Evolutionary conservation across 768 basidiomycete species (phyloP), one percentile per base, ranked within the genome.

Genomic region (Suillus fuscotomentosus): DNA sequence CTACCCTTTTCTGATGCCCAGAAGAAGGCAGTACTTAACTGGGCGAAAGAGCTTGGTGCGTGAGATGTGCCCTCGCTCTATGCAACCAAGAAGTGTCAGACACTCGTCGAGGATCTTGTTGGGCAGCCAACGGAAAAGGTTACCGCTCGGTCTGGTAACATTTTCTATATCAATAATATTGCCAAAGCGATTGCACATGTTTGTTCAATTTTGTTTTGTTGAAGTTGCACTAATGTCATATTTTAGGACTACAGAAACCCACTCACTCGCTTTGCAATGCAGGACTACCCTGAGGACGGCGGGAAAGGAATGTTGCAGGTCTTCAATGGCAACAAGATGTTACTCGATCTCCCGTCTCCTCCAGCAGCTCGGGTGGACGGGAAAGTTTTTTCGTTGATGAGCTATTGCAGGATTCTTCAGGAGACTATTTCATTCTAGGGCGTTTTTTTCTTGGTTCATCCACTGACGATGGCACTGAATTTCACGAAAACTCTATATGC

Each of bases 1-100:
- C 55, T 76, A 5, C 70, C 68, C 2, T 76, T 77, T 60, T 77
- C 75, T 11, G 64, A 68, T 15, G 47, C 66, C 15, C 75, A 76
- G 63, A 63, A 76, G 60, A 63, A 64, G 43, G 74, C 75, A 3
- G 63, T 75, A 14, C 61, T 76, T 13, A 59, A 43, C 10, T 76
- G 72, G 70, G 75, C 69, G 3, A 70, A 68, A 41, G 67, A 65
- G 7, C 62, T 77, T n/a, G 69, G 74, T 2, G 76, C 70, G 11
- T 11, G 39, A 22, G 63, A 71, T 57, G 70, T 76, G 5, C 75
- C 74, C 9, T 69, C 66, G 0, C 54, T 72, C 22, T 55, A 31
- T 48, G 69, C n/a, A 15, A 67, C 20, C 65, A 73, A 64, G 61
- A 48, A 48, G n/a, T 48, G 22, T 48, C 47, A 48, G 2, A 6